Conservation (phyloP, 208 protist species). For the Acanthamoeba lenticulata region DNA sequence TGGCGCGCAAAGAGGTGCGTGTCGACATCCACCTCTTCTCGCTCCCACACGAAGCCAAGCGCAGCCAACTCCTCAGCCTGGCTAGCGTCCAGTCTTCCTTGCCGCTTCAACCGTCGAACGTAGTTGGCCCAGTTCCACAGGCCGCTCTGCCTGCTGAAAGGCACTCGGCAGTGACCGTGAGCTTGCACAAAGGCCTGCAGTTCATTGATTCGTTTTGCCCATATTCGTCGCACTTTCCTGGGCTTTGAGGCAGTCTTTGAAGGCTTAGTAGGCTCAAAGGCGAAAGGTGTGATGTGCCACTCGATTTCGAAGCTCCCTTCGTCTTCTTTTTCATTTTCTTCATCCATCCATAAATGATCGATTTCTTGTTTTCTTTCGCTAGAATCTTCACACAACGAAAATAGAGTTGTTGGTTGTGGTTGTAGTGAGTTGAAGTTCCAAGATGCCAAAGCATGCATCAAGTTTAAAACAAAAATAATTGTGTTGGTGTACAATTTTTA, state of each 20-base stretch:
- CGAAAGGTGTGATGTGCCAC: neutral
- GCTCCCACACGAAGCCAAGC: neutral
- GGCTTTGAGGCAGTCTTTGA: neutral
- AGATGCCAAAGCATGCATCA: neutral
- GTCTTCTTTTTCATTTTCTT: neutral
- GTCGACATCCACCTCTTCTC: neutral
- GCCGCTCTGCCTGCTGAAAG: no score
- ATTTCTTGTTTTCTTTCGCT: neutral
- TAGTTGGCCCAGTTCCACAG: neutral
- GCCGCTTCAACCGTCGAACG: neutral
- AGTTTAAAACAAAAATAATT: no score
- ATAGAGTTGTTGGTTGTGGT: no score
- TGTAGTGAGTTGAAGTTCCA: neutral
- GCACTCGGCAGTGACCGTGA: neutral
- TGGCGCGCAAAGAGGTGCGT: neutral
- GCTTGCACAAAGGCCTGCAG: neutral
- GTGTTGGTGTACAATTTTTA: no score
- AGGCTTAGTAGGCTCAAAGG: neutral
- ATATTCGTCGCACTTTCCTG: neutral
- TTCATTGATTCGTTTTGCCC: neutral
- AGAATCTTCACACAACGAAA: neutral
- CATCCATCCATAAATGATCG: neutral
- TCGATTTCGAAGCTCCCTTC: neutral
- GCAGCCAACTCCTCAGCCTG: neutral
- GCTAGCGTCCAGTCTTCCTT: neutral